phyloP scores from a whole-genome alignment of 371 early-diverging fungal genomes.

The Phascolomyces articulosus region DNA sequence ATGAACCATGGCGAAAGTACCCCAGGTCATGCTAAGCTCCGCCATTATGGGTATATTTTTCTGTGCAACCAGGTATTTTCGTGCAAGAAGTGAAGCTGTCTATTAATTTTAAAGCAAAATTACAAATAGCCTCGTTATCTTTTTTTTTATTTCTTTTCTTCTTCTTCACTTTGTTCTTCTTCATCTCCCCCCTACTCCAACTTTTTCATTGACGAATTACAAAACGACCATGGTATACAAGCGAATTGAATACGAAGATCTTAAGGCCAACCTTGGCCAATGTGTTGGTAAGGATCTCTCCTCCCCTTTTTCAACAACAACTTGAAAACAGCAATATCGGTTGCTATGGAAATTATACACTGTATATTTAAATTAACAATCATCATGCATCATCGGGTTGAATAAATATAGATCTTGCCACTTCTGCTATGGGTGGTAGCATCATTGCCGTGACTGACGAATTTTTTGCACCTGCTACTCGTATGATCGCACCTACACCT shows the following conservation, averaged over 20 bases:
- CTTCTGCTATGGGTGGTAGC: slow-evolving; percentile 68
- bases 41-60: background rate
- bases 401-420: slow-evolving; percentile 86
- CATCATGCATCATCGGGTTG: no score
- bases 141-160: background rate
- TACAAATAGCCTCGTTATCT: background rate
- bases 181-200: background rate
- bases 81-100: background rate
- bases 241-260: slow-evolving; percentile 11
- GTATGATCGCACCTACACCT: slow-evolving; percentile 74
- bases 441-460: slow-evolving; percentile 85
- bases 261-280: slow-evolving; percentile 7
- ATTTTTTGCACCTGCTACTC: slow-evolving; percentile 83
- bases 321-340: no score
- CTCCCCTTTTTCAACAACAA: no score
- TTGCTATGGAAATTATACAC: background rate
- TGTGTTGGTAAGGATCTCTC: slow-evolving; percentile 5
- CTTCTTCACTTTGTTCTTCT: background rate
- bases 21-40: background rate
- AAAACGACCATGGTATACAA: background rate
- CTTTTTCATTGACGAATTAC: background rate
- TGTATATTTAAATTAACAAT: no score
- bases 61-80: background rate
- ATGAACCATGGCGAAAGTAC: background rate
- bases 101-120: background rate